Base-by-base conservation (phyloP, 2,329 filamentous ascomycete genomes). In the Penicillium sp. region DNA sequence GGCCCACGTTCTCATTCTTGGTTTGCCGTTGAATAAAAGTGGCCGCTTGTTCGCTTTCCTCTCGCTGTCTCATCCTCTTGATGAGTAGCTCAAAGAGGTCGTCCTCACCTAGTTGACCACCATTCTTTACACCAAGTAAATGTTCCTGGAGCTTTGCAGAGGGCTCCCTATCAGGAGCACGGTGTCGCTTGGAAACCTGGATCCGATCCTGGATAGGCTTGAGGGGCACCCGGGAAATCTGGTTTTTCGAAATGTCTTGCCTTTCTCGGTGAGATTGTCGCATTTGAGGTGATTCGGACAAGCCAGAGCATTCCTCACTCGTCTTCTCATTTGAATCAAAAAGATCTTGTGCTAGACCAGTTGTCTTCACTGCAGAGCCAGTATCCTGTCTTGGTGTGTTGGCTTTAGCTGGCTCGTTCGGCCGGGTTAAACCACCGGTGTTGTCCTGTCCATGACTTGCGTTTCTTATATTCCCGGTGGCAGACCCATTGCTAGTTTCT, bases 31-130 rank as follows among this genome's bases (percentile, higher is more conserved):
- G 65, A 10, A 69, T 14, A 8, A 51, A 55, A 1, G 58, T 50
- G 11, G 60, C 58, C 2, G 56, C 58, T 13, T 58, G 53, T 49
- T 72, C 70, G 32, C 62, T 64, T 41, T 74, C 67, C 51, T 74
- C 72, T 6, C 73, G 66, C 44, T 66, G 61, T 39, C 61, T 73
- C 19, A 75, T 59, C 42, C 57, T 70, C 18, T 49, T 53, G 18
- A 74, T 71, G 2, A 75, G 56, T 30, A 74, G 63, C 26, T 71
- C 65, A 29, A 74, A 74, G 7, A 75, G 55, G 30, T 65, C 65
- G 29, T 74, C 68, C 48, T 75, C 72, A 9, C 67, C 67, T 1
- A 70, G 50, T 10, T 64, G 48, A 16, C 26, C 10, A 10, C 26
- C 42, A 0, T 32, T 29, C 40, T 48, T 57, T 4, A 18, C 42